Percentiles rank a stretch among this genome's conserved stretches.
Evolutionary conservation across 2,329 filamentous ascomycete genomes (phyloP).

Genomic region (Kalmusia sp.): DNA sequence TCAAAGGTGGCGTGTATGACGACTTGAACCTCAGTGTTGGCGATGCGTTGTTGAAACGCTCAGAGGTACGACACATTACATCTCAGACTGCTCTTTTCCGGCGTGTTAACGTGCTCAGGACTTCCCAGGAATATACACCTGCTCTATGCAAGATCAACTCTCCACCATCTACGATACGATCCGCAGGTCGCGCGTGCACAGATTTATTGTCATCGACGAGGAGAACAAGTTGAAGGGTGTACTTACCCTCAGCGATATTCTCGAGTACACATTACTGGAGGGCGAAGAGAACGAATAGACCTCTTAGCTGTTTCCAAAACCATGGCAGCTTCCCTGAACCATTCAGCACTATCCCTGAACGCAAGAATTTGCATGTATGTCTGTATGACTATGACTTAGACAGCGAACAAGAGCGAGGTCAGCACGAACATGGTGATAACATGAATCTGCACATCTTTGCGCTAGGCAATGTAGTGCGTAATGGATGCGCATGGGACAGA

Average conservation of each 20-base stretch:
- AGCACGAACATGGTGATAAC: too few relatives aligned
- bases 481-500: too few relatives aligned
- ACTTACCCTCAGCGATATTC: constrained; percentile 92
- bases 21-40: constrained; percentile 86
- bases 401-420: not conserved
- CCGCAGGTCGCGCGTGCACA: constrained; percentile 91
- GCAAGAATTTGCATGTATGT: not conserved
- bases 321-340: not conserved
- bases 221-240: constrained; percentile 85
- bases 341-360: too few relatives aligned
- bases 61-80: constrained; percentile 65
- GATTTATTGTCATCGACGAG: constrained; percentile 91
- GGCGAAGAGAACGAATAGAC: constrained; percentile 64
- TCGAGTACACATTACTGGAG: constrained; percentile 89
- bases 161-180: constrained; percentile 98
- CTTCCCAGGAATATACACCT: constrained; percentile 96
- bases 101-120: constrained; percentile 61
- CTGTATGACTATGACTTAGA: not conserved
- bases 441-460: too few relatives aligned
- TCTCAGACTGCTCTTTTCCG: not conserved
- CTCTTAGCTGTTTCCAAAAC: not conserved
- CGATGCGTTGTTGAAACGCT: constrained; percentile 84
- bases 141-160: constrained; percentile 86
- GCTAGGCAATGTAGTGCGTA: too few relatives aligned
- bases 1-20: constrained; percentile 92